Evolutionary conservation across 2,329 filamentous ascomycete genomes (phyloP).

Genomic region (Paradendryphiella salina): DNA sequence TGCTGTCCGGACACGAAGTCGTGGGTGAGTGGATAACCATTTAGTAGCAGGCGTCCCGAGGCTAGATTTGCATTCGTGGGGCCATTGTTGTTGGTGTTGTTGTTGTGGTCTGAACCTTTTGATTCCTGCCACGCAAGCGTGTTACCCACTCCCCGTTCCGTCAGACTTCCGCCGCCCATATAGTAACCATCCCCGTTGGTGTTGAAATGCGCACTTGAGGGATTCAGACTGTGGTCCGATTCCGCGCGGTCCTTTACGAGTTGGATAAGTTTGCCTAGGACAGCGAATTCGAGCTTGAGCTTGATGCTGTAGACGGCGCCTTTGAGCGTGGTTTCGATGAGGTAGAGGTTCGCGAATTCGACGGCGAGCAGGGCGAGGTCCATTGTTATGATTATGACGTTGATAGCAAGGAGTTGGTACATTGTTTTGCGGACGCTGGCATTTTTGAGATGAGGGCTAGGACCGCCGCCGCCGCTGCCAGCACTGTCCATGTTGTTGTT

Average conservation of each 20-base stretch:
- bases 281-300: constrained; percentile 60
- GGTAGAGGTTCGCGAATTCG: constrained; percentile 40
- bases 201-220: constrained; percentile 2
- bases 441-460: constrained; percentile 23
- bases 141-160: constrained; percentile 11
- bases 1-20: constrained; percentile 11
- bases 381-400: constrained; percentile 42
- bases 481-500: constrained; percentile 19
- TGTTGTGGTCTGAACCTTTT: constrained; percentile 12
- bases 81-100: background rate
- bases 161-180: constrained; percentile 1
- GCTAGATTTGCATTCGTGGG: background rate
- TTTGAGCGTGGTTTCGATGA: constrained; percentile 47
- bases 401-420: constrained; percentile 43
- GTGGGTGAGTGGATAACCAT: constrained; percentile 8
- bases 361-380: constrained; percentile 35
- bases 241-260: constrained; percentile 31
- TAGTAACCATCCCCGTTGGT: background rate
- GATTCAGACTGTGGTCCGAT: constrained; percentile 26
- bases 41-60: too few relatives aligned
- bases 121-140: constrained; percentile 25
- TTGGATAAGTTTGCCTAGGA: constrained; percentile 54
- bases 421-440: constrained; percentile 35
- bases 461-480: constrained; percentile 24
- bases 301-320: constrained; percentile 53